These are phyloP conservation scores for Ogataea saltuana DNA, from an alignment of 805 yeast genomes.

Conservation along the genomic window DNA sequence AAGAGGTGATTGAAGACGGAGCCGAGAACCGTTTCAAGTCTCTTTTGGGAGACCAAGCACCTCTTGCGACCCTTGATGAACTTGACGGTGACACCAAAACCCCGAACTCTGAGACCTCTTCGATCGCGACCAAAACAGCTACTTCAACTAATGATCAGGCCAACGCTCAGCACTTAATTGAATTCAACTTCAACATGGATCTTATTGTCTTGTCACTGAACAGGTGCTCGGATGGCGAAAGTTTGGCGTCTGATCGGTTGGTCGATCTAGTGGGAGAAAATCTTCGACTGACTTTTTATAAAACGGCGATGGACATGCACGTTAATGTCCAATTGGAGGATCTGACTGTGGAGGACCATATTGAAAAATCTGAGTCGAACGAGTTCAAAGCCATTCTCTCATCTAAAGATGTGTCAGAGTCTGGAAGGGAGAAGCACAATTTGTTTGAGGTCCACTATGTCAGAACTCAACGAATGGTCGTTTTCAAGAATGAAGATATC, in stretches of 20 bases:
- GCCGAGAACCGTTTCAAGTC: conserved; percentile 20
- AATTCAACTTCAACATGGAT: conserved; percentile 70
- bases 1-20: conserved; percentile 13
- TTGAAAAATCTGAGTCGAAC: conserved; percentile 58
- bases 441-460: conserved; percentile 61
- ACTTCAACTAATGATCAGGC: conserved; percentile 7
- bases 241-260: conserved; percentile 64
- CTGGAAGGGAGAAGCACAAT: conserved; percentile 42
- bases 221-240: conserved; percentile 63
- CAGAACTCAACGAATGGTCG: conserved; percentile 61
- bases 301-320: conserved; percentile 60
- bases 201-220: conserved; percentile 59
- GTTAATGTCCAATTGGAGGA: conserved; percentile 65
- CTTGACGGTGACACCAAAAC: conserved; percentile 18
- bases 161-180: conserved; percentile 61
- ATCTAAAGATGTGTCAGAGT: conserved; percentile 49
- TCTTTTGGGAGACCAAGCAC: conserved; percentile 27
- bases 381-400: conserved; percentile 72
- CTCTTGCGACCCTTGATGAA: conserved; percentile 15
- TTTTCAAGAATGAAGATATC: conserved; percentile 50
- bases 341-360: conserved; percentile 71
- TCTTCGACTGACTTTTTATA: conserved; percentile 59
- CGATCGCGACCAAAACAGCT: conserved; percentile 9
- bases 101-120: conserved; percentile 16
- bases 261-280: conserved; percentile 73